Percentiles rank a stretch among this genome's conserved stretches.
phyloP scores from a whole-genome alignment of 352 stramenopile species.

The Pseudoperonospora humuli region DNA sequence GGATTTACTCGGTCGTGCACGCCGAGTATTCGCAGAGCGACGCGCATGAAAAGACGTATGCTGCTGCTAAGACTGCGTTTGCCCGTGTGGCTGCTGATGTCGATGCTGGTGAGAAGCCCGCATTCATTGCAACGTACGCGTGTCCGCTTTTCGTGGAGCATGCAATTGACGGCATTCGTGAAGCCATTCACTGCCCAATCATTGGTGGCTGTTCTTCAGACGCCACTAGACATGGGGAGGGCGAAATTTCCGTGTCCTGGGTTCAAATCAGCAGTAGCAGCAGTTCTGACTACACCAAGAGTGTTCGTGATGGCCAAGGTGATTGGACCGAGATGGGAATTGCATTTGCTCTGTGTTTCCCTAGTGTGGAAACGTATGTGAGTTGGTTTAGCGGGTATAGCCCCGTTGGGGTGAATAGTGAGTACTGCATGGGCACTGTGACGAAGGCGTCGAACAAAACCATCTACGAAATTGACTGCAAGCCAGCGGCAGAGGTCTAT shows the following conservation, averaged over 20 bases:
- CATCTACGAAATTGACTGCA: slow-evolving; percentile 83
- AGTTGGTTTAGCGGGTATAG: slow-evolving; percentile 85
- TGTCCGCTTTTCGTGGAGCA: slow-evolving; percentile 78
- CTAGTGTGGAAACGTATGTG: slow-evolving; percentile 81
- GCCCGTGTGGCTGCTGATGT: slow-evolving; percentile 43
- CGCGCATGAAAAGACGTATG: slow-evolving; percentile 69
- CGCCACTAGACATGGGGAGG: slow-evolving; percentile 60
- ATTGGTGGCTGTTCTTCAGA: slow-evolving; percentile 81
- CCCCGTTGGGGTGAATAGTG: slow-evolving; percentile 59
- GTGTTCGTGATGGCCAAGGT: slow-evolving; percentile 54
- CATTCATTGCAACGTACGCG: slow-evolving; percentile 75
- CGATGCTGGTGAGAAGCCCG: slow-evolving; percentile 60
- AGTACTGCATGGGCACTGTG: slow-evolving; percentile 81
- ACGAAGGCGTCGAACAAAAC: slow-evolving; percentile 82
- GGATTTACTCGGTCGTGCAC: slow-evolving; percentile 76
- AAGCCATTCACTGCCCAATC: slow-evolving; percentile 71
- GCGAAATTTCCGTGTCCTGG: slow-evolving; percentile 63
- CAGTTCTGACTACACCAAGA: slow-evolving; percentile 73
- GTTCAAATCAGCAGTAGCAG: slow-evolving; percentile 85
- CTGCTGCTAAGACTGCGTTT: slow-evolving; percentile 59
- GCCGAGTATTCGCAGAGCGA: slow-evolving; percentile 75
- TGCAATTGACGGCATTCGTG: slow-evolving; percentile 73
- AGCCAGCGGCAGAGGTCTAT: slow-evolving; percentile 74
- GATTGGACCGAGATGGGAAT: slow-evolving; percentile 79
- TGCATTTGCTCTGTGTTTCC: slow-evolving; percentile 75